Base-by-base conservation (phyloP, 2,329 filamentous ascomycete species). In the Claviceps arundinis region DNA sequence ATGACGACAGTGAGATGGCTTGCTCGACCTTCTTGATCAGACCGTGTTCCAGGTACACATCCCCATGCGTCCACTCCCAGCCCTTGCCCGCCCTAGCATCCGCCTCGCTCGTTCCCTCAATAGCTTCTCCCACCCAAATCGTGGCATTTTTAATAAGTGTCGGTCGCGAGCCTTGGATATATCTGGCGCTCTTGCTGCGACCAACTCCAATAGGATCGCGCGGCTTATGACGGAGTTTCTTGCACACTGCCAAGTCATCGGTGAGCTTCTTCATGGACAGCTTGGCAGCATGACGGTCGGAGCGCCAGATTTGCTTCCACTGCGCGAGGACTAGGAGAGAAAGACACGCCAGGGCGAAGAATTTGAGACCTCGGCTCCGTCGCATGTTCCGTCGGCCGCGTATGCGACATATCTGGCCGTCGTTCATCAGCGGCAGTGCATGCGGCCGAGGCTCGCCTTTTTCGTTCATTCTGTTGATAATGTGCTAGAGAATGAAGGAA, bases 71-170 rank as follows among this genome's bases (percentile, higher is more conserved):
- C 82, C 82, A 86, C 24, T 69, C 63, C 66, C 75, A 85, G 37
- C 80, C 80, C 53, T 76, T 76, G 17, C 81, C 81, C 30, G 70
- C 70, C 42, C 73, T 71, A 1, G 78, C 77, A 57, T 81, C 78
- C 46, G 75, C 73, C 5, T 68, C 62, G 6, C 71, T 74, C 1
- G 66, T 70, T 9, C 78, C 78, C 37, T 70, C 53, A 0, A 60
- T 63, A 0, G 82, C 77, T 64, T 85, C 81, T 37, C 82, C 82
- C 3, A 78, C 70, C 82, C 82, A 85, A 19, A 85, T 72, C 1
- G 77, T 81, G 4, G 82, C 82, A 60, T 85, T 85, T 55, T 73
- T 77, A 57, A 85, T 83, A 42, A 85, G 70, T 0, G 80, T 80
- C 0, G 82, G 75, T 56, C 73, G 75, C 50, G 75, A 72, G 50